Percentiles rank a stretch among this genome's conserved stretches.
Conservation (phyloP, 2,329 filamentous ascomycete genomes). For the Pyricularia grisea region DNA sequence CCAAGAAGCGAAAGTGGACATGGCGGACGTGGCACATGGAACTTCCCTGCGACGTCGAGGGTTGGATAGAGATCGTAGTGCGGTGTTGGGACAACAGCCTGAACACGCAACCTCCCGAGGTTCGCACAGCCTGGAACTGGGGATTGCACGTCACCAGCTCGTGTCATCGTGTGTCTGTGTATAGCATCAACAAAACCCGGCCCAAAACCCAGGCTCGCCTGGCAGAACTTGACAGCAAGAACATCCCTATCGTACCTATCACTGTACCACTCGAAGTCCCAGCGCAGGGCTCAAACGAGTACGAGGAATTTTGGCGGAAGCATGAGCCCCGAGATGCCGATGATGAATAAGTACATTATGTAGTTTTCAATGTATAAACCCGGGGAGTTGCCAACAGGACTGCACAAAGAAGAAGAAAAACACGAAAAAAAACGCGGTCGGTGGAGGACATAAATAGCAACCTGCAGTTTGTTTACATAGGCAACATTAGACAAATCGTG, state of each 20-base stretch:
- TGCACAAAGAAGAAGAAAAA: background rate
- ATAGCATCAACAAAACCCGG: slow-evolving; percentile 48
- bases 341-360: background rate
- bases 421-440: background rate
- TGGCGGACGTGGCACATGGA: slow-evolving; percentile 58
- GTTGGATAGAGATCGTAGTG: slow-evolving; percentile 49
- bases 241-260: slow-evolving; percentile 38
- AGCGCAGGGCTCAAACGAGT: background rate
- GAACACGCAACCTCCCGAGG: slow-evolving; percentile 48
- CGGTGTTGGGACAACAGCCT: slow-evolving; percentile 53
- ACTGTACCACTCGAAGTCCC: slow-evolving; percentile 21
- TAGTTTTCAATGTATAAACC: background rate
- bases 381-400: background rate
- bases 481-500: too few relatives aligned
- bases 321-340: background rate
- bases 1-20: slow-evolving; percentile 50
- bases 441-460: too few relatives aligned
- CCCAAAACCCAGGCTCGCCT: slow-evolving; percentile 38
- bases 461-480: too few relatives aligned
- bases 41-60: slow-evolving; percentile 51
- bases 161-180: slow-evolving; percentile 51
- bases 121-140: slow-evolving; percentile 54
- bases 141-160: slow-evolving; percentile 55
- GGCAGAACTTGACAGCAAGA: slow-evolving; percentile 37
- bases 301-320: background rate